Conservation (phyloP, 2,329 filamentous ascomycete genomes). For the Thelonectria rubi region DNA sequence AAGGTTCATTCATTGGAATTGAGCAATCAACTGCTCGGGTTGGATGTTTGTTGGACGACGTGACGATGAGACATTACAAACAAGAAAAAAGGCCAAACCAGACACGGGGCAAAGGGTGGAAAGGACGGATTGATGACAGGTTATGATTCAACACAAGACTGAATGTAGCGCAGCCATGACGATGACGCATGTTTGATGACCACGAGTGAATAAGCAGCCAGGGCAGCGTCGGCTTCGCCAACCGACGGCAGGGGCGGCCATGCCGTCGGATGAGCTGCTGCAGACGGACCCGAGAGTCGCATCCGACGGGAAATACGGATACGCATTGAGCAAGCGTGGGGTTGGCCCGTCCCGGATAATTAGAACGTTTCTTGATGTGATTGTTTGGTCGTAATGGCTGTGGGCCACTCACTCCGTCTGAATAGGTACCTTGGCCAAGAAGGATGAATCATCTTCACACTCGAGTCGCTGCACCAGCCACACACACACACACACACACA, state of each 20-base stretch:
- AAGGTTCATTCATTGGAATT: slow-evolving; percentile 4
- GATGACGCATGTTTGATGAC: background rate
- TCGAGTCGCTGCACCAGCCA: too few relatives aligned
- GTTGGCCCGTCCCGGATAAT: background rate
- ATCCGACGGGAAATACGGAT: slow-evolving; percentile 12
- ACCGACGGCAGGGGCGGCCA: background rate
- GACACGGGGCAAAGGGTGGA: background rate
- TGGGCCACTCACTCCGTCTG: too few relatives aligned
- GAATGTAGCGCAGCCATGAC: background rate
- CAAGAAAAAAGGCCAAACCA: background rate
- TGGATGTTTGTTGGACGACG: background rate
- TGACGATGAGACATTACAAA: background rate
- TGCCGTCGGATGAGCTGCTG: background rate
- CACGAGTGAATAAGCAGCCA: background rate
- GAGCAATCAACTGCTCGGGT: background rate
- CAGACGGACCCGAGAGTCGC: background rate
- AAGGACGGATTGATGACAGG: background rate
- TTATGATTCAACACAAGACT: background rate
- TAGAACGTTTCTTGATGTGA: too few relatives aligned
- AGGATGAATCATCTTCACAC: too few relatives aligned
- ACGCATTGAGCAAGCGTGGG: slow-evolving; percentile 16
- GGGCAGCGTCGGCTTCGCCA: background rate
- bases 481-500: too few relatives aligned
- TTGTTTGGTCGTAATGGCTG: too few relatives aligned
- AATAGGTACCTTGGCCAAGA: too few relatives aligned